phyloP scores from a whole-genome alignment of 2,329 filamentous ascomycete species.

The Alternaria alternata region DNA sequence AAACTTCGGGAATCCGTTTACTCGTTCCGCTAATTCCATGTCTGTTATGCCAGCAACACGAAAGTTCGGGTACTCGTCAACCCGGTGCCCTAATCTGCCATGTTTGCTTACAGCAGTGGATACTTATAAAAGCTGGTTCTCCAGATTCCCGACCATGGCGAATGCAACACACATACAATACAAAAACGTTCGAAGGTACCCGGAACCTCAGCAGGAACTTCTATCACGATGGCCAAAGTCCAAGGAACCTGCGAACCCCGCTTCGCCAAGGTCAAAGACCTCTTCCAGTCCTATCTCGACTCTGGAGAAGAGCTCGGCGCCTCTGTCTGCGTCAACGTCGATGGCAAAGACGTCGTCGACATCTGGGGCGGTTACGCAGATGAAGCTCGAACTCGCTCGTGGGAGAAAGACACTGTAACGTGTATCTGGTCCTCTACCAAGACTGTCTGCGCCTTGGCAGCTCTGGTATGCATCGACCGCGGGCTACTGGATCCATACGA shows the following conservation, averaged over 20 bases:
- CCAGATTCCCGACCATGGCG: not conserved
- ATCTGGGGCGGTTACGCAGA: constrained; percentile 30
- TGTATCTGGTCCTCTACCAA: constrained; percentile 31
- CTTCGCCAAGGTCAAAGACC: constrained; percentile 19
- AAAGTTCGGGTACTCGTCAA: not conserved
- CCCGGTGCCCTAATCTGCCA: not conserved
- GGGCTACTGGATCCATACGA: constrained; percentile 23
- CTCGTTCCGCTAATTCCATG: too few species aligned
- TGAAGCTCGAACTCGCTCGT: constrained; percentile 10
- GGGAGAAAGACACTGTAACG: constrained; percentile 28
- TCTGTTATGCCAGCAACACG: not conserved
- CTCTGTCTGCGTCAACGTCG: constrained; percentile 26
- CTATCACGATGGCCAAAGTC: constrained; percentile 12
- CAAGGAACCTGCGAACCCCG: constrained; percentile 22
- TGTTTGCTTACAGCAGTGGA: not conserved
- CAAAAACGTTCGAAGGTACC: not conserved
- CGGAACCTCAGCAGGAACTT: not conserved
- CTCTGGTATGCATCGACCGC: constrained; percentile 24
- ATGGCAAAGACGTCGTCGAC: constrained; percentile 28
- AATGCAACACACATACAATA: not conserved
- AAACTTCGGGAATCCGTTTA: too few species aligned
- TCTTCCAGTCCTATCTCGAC: constrained; percentile 22
- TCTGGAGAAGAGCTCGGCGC: constrained; percentile 24
- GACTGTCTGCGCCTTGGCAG: constrained; percentile 21
- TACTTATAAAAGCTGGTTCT: not conserved